Conservation (phyloP, 768 basidiomycete species). For the Tulasnella sp. region DNA sequence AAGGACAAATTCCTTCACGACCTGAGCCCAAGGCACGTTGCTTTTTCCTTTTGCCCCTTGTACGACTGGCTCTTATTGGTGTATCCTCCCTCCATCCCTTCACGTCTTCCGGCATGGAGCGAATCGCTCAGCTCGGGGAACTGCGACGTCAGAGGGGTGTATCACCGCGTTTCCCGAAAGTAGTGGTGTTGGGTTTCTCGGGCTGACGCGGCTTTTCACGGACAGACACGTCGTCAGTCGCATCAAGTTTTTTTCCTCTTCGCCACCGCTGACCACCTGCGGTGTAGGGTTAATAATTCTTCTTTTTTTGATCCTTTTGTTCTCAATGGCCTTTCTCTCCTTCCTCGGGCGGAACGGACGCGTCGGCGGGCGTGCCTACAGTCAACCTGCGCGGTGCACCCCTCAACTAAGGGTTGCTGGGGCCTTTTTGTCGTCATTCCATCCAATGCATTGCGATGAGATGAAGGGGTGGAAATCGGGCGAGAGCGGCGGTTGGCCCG, state of each 20-base stretch:
- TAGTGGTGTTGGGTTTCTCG: neutral
- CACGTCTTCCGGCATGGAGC: neutral
- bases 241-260: neutral
- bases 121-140: neutral
- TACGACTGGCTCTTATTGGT: neutral
- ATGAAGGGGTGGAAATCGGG: neutral
- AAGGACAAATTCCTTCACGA: conserved; percentile 8
- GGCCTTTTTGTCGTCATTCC: neutral
- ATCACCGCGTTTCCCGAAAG: neutral
- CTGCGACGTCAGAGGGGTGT: neutral
- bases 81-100: neutral
- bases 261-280: neutral
- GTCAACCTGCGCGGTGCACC: neutral
- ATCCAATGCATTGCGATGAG: neutral
- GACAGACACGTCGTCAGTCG: too few species aligned
- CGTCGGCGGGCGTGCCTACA: neutral
- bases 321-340: neutral
- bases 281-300: neutral
- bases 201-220: neutral
- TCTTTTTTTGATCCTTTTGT: conserved; percentile 4
- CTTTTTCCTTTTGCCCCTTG: neutral
- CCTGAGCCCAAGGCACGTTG: neutral
- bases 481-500: neutral
- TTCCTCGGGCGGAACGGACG: neutral
- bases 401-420: neutral